phyloP scores from a whole-genome alignment of 2,329 filamentous ascomycete genomes.

The Alternaria ethzedia region DNA sequence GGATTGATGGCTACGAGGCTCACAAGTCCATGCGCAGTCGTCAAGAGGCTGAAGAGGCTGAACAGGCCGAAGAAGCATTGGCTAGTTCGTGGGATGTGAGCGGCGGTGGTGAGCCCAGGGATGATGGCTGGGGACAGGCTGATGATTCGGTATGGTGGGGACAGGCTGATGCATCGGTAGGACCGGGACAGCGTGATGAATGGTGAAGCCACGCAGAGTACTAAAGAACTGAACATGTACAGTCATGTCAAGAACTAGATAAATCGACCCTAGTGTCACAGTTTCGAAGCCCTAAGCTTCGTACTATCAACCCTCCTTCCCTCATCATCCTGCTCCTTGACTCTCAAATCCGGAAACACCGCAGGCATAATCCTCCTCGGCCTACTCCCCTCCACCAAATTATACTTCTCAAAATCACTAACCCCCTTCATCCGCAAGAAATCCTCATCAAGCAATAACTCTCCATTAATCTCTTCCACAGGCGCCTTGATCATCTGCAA shows the following conservation, averaged over 20 bases:
- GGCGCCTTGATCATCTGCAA: constrained; percentile 72
- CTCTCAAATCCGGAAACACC: constrained; percentile 70
- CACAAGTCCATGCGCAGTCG: no score
- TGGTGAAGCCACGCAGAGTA: neutral
- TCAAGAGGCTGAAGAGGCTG: no score
- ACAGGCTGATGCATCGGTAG: no score
- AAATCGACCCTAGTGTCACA: constrained; percentile 3
- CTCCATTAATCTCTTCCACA: constrained; percentile 69
- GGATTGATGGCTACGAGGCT: no score
- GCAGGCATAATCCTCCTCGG: constrained; percentile 82
- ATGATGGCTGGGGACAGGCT: no score
- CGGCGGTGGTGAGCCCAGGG: no score
- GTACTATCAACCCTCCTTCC: constrained; percentile 73
- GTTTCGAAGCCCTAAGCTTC: constrained; percentile 28
- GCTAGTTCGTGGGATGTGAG: no score
- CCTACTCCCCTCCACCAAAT: constrained; percentile 65
- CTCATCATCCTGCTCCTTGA: constrained; percentile 82
- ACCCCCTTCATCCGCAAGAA: constrained; percentile 73
- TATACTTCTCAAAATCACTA: constrained; percentile 75
- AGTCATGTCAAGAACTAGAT: neutral
- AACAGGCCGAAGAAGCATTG: no score
- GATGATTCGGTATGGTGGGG: no score
- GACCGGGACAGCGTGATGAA: no score
- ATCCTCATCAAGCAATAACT: constrained; percentile 79
- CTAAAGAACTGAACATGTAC: neutral